These are phyloP conservation scores for Vigna angularis DNA, from an alignment of 306 rosid species.

Conservation along the genomic window DNA sequence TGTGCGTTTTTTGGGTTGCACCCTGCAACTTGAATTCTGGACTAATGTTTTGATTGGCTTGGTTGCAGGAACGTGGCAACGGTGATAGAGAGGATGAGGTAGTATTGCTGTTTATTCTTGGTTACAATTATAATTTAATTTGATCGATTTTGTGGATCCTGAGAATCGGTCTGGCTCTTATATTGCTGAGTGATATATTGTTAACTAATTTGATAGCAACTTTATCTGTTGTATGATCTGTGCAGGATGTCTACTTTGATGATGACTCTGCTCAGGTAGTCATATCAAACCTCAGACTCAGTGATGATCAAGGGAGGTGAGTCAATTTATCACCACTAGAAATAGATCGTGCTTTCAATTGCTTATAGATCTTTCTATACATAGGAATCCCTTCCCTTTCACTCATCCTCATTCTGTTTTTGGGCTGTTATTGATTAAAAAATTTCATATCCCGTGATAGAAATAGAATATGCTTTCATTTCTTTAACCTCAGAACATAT, in stretches of 20 bases:
- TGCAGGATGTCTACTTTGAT: conserved; percentile 94
- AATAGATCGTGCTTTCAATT: no score
- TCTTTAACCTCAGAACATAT: conserved; percentile 4
- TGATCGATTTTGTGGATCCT: conserved; percentile 36
- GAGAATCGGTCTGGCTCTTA: conserved; percentile 30
- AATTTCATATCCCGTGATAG: conserved; percentile 11
- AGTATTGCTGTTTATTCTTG: conserved; percentile 42
- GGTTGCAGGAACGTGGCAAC: conserved; percentile 76
- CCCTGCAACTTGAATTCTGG: conserved; percentile 26
- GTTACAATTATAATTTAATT: conserved; percentile 25
- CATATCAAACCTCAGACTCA: conserved; percentile 89
- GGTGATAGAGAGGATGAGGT: conserved; percentile 94
- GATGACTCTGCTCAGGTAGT: conserved; percentile 98
- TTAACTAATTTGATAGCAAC: conserved; percentile 21
- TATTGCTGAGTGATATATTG: not conserved
- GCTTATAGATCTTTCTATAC: no score
- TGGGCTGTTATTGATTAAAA: not conserved
- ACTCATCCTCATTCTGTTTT: conserved; percentile 13
- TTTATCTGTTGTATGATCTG: conserved; percentile 33
- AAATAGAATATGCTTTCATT: conserved; percentile 19
- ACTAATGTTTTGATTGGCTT: conserved; percentile 45
- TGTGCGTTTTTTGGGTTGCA: conserved; percentile 26
- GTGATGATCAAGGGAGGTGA: conserved; percentile 98
- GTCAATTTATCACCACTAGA: conserved; percentile 39
- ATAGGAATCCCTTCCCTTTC: conserved; percentile 14